These are phyloP conservation scores for Gentiana dahurica DNA, from an alignment of 257 asterid genomes.

Conservation along the genomic window DNA sequence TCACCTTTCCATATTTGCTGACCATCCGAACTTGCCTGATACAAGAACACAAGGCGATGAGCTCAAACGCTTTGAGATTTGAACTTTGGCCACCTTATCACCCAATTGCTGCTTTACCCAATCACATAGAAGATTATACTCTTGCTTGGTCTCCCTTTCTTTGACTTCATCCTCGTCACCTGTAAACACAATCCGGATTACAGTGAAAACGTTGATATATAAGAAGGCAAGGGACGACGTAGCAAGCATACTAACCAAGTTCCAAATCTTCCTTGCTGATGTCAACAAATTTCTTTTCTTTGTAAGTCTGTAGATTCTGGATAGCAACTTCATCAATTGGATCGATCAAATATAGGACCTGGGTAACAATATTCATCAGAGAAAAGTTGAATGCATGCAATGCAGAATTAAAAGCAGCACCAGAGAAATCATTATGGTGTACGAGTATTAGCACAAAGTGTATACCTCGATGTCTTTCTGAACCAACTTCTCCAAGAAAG, in stretches of 20 bases:
- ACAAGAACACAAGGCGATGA: slow-evolving; percentile 99
- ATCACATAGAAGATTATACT: slow-evolving; percentile 75
- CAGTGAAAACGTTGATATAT: background rate
- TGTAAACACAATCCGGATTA: slow-evolving; percentile 11
- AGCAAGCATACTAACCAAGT: slow-evolving; percentile 47
- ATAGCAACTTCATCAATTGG: slow-evolving; percentile 96
- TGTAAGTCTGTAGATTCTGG: slow-evolving; percentile 91
- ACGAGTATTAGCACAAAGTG: background rate
- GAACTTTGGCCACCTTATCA: slow-evolving; percentile 95
- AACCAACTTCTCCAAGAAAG: slow-evolving; percentile 84
- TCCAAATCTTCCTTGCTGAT: slow-evolving; percentile 98
- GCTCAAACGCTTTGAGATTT: slow-evolving; percentile 81
- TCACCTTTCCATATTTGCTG: slow-evolving; percentile 99
- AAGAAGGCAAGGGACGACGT: background rate
- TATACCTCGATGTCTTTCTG: slow-evolving; percentile 91
- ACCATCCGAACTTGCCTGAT: slow-evolving; percentile 99
- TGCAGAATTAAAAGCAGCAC: background rate
- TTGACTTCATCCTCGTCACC: slow-evolving; percentile 89
- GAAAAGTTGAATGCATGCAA: slow-evolving; percentile 1
- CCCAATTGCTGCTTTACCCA: slow-evolving; percentile 98
- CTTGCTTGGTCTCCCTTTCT: slow-evolving; percentile 79
- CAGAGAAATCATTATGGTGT: too few relatives aligned
- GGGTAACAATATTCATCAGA: slow-evolving; percentile 9
- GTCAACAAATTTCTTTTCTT: slow-evolving; percentile 93
- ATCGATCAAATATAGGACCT: slow-evolving; percentile 85